Evolutionary conservation across 2,329 filamentous ascomycete genomes (phyloP), one percentile per base, ranked within the genome.

Genomic region (Aureobasidium sp.): DNA sequence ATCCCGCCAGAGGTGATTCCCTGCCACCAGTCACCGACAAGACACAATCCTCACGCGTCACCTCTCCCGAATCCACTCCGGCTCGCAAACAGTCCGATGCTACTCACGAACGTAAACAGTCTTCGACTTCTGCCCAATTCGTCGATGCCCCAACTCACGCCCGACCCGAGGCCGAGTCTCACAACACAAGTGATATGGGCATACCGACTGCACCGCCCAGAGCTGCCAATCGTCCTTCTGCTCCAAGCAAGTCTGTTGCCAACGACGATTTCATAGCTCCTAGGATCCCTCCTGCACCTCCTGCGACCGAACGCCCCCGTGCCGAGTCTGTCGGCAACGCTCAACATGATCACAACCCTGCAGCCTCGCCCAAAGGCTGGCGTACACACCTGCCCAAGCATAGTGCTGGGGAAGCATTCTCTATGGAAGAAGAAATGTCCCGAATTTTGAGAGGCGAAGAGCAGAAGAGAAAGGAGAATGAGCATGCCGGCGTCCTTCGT

Each of bases 371-470:
- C 65, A 31, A 72, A 69, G 58, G 67, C 70, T 60, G 68, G 69
- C 53, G 62, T 20, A 57, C 60, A 37, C 59, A 62, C 14, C 67
- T 78, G 53, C 79, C 78, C 14, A 77, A 78, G 41, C 77, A 84
- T 64, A 96, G 88, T 74, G 82, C 84, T 47, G 90, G 90, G 58
- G 90, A 87, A 61, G 91, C 96, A 67, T 94, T 97, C 70, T 94
- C 89, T 64, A 86, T 96, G 87, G 93, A 97, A 67, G 92, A 97
- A 74, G 94, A 97, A 71, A 91, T 97, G 85, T 89, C 90, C 60
- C 87, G 92, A 62, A 93, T 97, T 63, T 80, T 96, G 64, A 88
- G 86, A 44, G 87, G 85, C 22, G 90, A 93, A 64, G 89, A 91
- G 71, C 71, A 73, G 27, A 61, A 63, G 66, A 68, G 80, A 82